Evolutionary conservation across 257 asterid species (phyloP), one percentile per base, ranked within the genome.

Genomic region (Vinca minor): DNA sequence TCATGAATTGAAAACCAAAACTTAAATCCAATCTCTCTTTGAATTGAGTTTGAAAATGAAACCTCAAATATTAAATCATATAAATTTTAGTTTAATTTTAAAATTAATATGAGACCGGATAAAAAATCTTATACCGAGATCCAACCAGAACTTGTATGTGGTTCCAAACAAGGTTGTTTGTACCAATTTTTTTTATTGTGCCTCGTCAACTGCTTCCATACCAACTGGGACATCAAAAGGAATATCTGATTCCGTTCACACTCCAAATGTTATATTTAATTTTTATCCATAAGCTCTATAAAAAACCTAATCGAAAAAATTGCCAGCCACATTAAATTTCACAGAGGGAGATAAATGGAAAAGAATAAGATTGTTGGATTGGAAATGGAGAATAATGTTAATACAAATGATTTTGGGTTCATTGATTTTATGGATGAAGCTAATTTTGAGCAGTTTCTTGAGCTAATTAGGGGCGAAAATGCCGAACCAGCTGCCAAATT

Each of bases 381-480:
- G 29, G 77, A 71, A 23, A 2, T 32, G 32, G 70, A 53, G 65
- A 58, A 62, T 29, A n/a, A n/a, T n/a, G n/a, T n/a, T n/a, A n/a
- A n/a, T n/a, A 67, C 25, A 7, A 56, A 25, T 14, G 80, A 80
- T 32, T 75, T 83, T 20, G 90, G 79, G 25, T 36, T 77, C 9
- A 76, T 76, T 10, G 87, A 84, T 77, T 85, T 75, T 82, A 39
- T 79, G 81, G 83, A 84, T 10, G 89, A 77, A 63, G 47, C 87
- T 32, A 78, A 76, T 59, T 69, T 77, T 31, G 83, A 84, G 35
- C 85, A 71, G 20, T 77, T 79, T 34, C 72, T 77, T 64, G 84
- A 81, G 10, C 77, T 80, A 14, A 59, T 76, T 9, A 77, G 81
- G 2, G 84, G 76, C 13, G 87, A 85, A 54, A 55, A 63, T 57